Base-by-base conservation (phyloP, 1,139 yeast genomes). In the Yamadazyma membranifaciens region DNA sequence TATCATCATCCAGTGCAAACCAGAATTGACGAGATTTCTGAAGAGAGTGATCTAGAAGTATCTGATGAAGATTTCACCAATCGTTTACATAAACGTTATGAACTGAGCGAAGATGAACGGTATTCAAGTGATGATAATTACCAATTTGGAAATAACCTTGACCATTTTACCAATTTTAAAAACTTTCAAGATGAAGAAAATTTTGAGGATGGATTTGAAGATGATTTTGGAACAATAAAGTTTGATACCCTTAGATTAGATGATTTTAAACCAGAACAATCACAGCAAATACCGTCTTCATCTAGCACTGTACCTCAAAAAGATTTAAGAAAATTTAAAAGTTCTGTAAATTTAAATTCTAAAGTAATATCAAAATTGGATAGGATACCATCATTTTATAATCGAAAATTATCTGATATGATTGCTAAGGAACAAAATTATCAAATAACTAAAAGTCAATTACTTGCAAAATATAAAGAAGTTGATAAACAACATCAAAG, bases 351-450 rank as follows among this genome's bases (percentile, higher is more conserved):
- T 44, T 58, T 46, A 62, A 38, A 63, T 40, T 63, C 65, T 45
- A 58, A 59, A 37, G 60, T 70, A 14, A 67, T 67, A 34, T 50
- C 62, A 33, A 69, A 67, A 45, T 52, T 71, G 33, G 73, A 69
- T 44, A 52, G 77, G 28, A 70, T 70, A 34, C 76, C 76, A 0
- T 69, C 75, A 1, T 71, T 71, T 47, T 67, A 69, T 47, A 49
- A 50, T 27, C 40, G 34, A n/a, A 48, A 38, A 22, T 44, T 43
- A 26, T 33, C 42, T 25, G 44, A 47, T 25, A 50, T 50, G 49
- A 43, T 49, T n/a, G 52, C 45, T 14, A 44, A 48, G 17, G 44
- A 45, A 14, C 48, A 50, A 25, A 45, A 42, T 34, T 44, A 43
- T 26, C 45, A 44, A 33, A 34, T 42, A 11, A 50, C 49, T 16